Evolutionary conservation across 192 early-diverging fungal species (phyloP).

Genomic region (Coemansia sp.): DNA sequence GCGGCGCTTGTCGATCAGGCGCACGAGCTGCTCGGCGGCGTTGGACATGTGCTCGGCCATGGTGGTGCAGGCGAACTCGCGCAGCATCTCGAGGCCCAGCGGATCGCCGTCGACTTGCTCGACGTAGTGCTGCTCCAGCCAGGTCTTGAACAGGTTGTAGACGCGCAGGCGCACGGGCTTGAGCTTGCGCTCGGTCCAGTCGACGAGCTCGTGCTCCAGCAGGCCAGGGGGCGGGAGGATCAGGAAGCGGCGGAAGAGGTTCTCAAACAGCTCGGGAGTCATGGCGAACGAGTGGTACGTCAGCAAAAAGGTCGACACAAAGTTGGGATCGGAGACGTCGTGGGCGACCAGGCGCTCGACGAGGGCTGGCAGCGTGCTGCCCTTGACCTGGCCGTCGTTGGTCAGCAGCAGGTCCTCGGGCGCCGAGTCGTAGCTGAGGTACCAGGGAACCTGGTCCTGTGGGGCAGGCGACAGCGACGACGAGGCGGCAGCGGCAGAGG

Average conservation of each 20-base stretch:
- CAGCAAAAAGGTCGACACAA: constrained; percentile 86
- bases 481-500: constrained; percentile 3
- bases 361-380: constrained; percentile 84
- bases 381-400: constrained; percentile 87
- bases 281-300: constrained; percentile 95
- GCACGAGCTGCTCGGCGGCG: constrained; percentile 72
- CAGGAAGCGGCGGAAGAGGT: constrained; percentile 77
- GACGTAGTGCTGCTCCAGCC: constrained; percentile 91
- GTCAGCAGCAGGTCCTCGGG: constrained; percentile 79
- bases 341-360: constrained; percentile 91
- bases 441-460: constrained; percentile 69
- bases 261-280: constrained; percentile 73
- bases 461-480: constrained; percentile 10
- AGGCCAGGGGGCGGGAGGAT: constrained; percentile 75
- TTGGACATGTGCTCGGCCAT: constrained; percentile 76
- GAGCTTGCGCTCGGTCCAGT: constrained; percentile 87
- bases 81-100: constrained; percentile 67
- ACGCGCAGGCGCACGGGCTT: constrained; percentile 93
- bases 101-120: constrained; percentile 78
- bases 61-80: constrained; percentile 70
- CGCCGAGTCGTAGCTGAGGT: constrained; percentile 75
- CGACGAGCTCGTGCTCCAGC: constrained; percentile 62
- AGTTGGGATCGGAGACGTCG: constrained; percentile 80
- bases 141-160: constrained; percentile 94
- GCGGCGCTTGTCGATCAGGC: constrained; percentile 77